These are phyloP conservation scores for Hypocreales sp. DNA, from an alignment of 2,329 filamentous ascomycete species.

Conservation along the genomic window DNA sequence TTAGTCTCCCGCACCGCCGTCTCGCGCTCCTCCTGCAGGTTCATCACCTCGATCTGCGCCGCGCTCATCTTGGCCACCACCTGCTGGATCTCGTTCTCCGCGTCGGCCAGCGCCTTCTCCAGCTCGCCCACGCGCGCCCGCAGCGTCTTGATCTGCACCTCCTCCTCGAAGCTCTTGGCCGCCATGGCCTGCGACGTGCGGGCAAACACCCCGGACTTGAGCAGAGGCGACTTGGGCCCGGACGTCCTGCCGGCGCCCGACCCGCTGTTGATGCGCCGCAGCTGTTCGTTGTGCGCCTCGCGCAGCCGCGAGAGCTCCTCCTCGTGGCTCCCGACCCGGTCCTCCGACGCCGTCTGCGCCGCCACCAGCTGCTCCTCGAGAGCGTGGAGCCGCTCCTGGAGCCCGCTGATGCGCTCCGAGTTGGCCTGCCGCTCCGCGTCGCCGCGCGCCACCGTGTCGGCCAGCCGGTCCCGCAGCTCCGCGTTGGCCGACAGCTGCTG, in stretches of 20 bases:
- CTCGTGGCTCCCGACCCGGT: constrained; percentile 68
- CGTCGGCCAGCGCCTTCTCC: constrained; percentile 48
- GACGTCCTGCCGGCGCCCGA: constrained; percentile 14
- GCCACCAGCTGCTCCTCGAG: constrained; percentile 74
- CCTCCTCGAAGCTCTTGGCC: constrained; percentile 54
- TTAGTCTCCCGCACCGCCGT: constrained; percentile 58
- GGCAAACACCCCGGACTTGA: constrained; percentile 19
- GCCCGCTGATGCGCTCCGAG: constrained; percentile 63
- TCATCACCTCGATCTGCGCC: constrained; percentile 70
- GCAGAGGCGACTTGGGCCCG: constrained; percentile 16
- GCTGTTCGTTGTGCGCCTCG: constrained; percentile 61
- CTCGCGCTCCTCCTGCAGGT: constrained; percentile 61
- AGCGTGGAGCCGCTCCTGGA: constrained; percentile 65
- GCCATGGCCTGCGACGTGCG: constrained; percentile 31
- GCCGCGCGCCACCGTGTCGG: constrained; percentile 66
- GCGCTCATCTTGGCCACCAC: constrained; percentile 67
- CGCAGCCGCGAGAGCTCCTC: constrained; percentile 65
- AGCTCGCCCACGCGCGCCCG: constrained; percentile 70
- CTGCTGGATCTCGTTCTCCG: constrained; percentile 66
- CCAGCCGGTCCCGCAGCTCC: constrained; percentile 58
- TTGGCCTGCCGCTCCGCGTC: constrained; percentile 72
- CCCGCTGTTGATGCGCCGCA: constrained; percentile 53
- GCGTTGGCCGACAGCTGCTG: constrained; percentile 68
- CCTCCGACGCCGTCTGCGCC: constrained; percentile 77
- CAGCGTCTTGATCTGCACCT: constrained; percentile 58